Base-by-base conservation (phyloP, 164 flowering plant genomes). In the Vitis labrusca region DNA sequence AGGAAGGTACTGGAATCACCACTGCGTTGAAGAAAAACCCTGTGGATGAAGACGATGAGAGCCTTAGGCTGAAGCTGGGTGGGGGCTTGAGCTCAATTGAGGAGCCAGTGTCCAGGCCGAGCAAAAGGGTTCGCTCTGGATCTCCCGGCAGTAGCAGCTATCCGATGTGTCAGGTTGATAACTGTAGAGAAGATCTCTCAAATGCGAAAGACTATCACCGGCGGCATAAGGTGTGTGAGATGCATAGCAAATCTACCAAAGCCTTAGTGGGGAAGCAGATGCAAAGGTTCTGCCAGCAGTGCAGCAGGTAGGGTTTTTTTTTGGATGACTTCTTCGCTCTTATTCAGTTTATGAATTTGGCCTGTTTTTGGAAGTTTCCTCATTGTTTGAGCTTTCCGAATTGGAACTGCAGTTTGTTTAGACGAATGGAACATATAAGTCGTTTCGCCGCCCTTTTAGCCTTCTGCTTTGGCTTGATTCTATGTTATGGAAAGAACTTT, bases 231-330 rank as follows among this genome's bases (percentile, higher is more conserved):
- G 98, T 93, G 2, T 93, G 98, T 64, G 90, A 90, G 77, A 32
- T 81, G 69, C 98, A 93, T 58, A 90, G 95, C 76, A 93, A 93
- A 71, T 80, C 94, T 32, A 78, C 88, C 23, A 89, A 86, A 71
- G 97, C 93, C 2, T 80, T 88, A 11, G 97, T 91, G 10, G 91
- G 83, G 51, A 83, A 85, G 64, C 92, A 85, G 81, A 85, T 88
- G 95, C 98, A 93, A 77, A 82, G 98, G 76, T 93, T 93, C 75
- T 93, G 98, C 77, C 97, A 93, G 80, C 97, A 93, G 85, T 91
- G 98, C 73, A 93, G 98, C 89, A 89, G 98, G 98, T 90, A 63
- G 14, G 72, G 10, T 1, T 1, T 37, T 44, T 16, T 50, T 3
- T 50, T 14, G 49, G 10, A 44, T 37, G 3, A 37, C 11, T 61